Percentiles rank a stretch among this genome's conserved stretches.
Evolutionary conservation across 768 basidiomycete species (phyloP).

Genomic region (Favolaschia claudopus): DNA sequence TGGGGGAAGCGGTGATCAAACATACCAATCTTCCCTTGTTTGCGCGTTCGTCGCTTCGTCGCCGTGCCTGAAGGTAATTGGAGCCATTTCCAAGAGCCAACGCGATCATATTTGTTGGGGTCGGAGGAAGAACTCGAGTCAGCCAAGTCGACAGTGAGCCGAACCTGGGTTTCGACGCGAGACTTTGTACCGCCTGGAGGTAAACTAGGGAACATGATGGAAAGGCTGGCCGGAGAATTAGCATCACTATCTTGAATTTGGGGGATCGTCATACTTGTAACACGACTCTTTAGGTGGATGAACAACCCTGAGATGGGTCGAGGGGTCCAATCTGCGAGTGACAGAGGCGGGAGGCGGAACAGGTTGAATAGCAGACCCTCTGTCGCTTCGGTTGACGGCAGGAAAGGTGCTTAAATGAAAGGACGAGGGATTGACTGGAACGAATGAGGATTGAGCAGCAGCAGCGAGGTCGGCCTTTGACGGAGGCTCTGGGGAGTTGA

Average conservation of each 20-base stretch:
- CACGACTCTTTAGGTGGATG: constrained; percentile 78
- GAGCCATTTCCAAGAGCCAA: constrained; percentile 93
- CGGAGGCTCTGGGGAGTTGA: constrained; percentile 39
- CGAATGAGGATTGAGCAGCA: constrained; percentile 27
- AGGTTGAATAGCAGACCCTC: constrained; percentile 63
- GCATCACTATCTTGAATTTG: constrained; percentile 3
- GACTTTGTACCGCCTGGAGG: constrained; percentile 87
- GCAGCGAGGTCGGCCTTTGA: constrained; percentile 39
- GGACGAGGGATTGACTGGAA: constrained; percentile 32
- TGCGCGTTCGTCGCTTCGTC: constrained; percentile 84
- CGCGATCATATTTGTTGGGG: constrained; percentile 72
- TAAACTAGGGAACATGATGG: constrained; percentile 85
- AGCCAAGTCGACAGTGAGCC: constrained; percentile 82
- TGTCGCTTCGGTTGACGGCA: constrained; percentile 44
- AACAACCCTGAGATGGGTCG: constrained; percentile 65
- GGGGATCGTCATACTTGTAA: constrained; percentile 59
- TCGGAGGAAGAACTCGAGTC: constrained; percentile 70
- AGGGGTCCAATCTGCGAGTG: constrained; percentile 62
- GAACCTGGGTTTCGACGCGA: constrained; percentile 94
- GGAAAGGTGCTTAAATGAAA: constrained; percentile 40
- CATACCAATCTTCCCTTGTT: constrained; percentile 83
- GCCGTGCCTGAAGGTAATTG: constrained; percentile 82
- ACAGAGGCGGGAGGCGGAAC: constrained; percentile 72
- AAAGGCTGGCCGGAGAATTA: constrained; percentile 65
- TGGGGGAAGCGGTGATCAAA: constrained; percentile 10